Evolutionary conservation across 352 stramenopile species (phyloP).

Genomic region (Globisporangium abappressorium): DNA sequence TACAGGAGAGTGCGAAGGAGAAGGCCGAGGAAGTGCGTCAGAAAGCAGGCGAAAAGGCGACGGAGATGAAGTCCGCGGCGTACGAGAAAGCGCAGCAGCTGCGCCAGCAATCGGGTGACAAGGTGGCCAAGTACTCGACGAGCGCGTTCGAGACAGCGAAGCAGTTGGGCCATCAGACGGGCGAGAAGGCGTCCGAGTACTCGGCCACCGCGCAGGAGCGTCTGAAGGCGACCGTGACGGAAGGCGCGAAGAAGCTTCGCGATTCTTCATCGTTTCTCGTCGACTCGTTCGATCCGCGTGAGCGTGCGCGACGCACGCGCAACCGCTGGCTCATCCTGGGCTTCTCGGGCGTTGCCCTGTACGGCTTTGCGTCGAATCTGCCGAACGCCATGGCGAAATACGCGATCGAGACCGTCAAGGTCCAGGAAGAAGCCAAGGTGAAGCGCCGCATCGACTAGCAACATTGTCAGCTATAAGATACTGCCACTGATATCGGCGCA

Average conservation of each 20-base stretch:
- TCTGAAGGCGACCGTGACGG: constrained; percentile 31
- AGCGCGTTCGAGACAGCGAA: constrained; percentile 16
- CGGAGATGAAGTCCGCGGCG: constrained; percentile 7
- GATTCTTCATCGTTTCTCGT: constrained; percentile 48
- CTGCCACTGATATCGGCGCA: background rate
- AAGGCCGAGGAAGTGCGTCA: constrained; percentile 25
- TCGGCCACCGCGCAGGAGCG: constrained; percentile 32
- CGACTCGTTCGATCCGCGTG: constrained; percentile 50
- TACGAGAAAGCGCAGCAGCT: constrained; percentile 17
- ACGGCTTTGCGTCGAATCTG: constrained; percentile 63
- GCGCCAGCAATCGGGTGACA: constrained; percentile 16
- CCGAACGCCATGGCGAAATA: constrained; percentile 72
- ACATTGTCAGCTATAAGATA: background rate
- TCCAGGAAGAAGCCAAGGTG: constrained; percentile 42
- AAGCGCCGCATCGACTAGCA: constrained; percentile 21
- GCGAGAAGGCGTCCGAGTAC: constrained; percentile 26
- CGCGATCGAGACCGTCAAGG: constrained; percentile 51
- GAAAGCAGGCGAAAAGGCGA: constrained; percentile 12
- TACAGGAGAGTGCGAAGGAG: constrained; percentile 40
- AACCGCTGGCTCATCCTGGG: constrained; percentile 63
- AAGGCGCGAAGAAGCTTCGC: constrained; percentile 46
- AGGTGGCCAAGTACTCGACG: constrained; percentile 11
- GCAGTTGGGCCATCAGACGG: constrained; percentile 21
- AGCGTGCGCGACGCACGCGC: constrained; percentile 31
- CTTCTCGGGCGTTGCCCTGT: constrained; percentile 64